Base-by-base conservation (phyloP, 768 basidiomycete species). In the Erythrobasidium yunnanense region DNA sequence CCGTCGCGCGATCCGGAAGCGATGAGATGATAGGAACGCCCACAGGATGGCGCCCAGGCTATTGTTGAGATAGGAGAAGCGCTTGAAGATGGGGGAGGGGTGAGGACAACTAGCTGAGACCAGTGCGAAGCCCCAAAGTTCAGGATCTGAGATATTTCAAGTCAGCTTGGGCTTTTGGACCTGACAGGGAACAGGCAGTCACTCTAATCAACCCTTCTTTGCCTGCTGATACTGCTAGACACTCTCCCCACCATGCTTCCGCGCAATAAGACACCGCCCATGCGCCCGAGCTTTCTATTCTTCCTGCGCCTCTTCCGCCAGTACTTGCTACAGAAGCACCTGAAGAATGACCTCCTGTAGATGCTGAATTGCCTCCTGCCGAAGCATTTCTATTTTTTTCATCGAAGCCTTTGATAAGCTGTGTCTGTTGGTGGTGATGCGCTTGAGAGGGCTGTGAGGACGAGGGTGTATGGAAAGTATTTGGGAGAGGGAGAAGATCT, bases 201-300 rank as follows among this genome's bases (percentile, higher is more conserved):
- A 91, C 90, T 75, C 93, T 90, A 49, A 96, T 79, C 22, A 83
- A 76, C 0, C 88, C 87, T 66, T 79, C 82, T 1, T 82, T 80
- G 1, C 90, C 91, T 58, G 82, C 82, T 1, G 84, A 83, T 0
- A 84, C 85, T 7, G 90, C 90, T 53, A 96, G 79, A 20, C 93
- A 73, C 73, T 91, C 88, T 1, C 93, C 93, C 91, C 91, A 95
- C 76, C 91, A 95, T 67, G 82, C 81, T 72, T 97, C 95, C 73
- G 90, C 89, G 76, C 92, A 96, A 91, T 92, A 99, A 6, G 86
- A 87, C 46, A 99, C 76, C 65, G 85, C 87, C 90, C 90, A 96
- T 0, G 88, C 92, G 2, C 90, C 90, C 60, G 90, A 85, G 1
- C 89, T 89, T 75, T 92, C 87, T 45, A 86, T 80, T 70, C 83